Evolutionary conservation across 306 rosid species (phyloP), one percentile per base, ranked within the genome.

Genomic region (Quercus alba): DNA sequence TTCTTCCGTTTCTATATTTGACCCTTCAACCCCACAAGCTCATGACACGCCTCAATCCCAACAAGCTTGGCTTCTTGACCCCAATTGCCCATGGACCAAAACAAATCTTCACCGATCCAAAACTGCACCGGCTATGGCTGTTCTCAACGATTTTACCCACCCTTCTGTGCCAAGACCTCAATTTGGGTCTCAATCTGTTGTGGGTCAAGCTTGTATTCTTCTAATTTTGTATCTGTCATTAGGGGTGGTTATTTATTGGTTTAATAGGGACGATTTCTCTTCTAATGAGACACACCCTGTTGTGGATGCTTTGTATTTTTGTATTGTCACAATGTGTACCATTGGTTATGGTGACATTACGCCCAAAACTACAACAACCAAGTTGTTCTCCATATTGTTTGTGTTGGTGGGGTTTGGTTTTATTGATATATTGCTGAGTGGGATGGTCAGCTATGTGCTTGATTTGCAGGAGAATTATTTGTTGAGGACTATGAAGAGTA

Each of bases 291-390:
- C 99, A 54, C 91, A 93, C 70, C 98, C 97, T 20, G 82, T 93
- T 5, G 99, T 95, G 11, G 98, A 95, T 82, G 99, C 96, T 9
- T 74, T 93, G 61, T 95, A 95, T 84, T 95, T 93, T 77, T 93
- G 99, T 76, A 90, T 95, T 77, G 99, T 93, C 11, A 95, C 99
- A 41, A 95, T 95, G 99, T 95, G 98, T 62, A 95, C 99, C 2
- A 95, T 95, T 70, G 99, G 99, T 0, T 95, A 95, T 71, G 98
- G 99, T 59, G 99, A 95, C 59, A 95, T 95, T 4, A 93, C 94
- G 11, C 99, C 99, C 0, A 89, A 69, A 67, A 91, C 89, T 72
- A 73, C 98, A 12, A 58, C 87, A 5, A 90, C 99, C 1, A 95
- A 95, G 86, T 51, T 93, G 80, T 95, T 95, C 78, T 90, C 98